These are phyloP conservation scores for Silene uniflora DNA, from an alignment of 148 eudicot genomes.

Conservation along the genomic window DNA sequence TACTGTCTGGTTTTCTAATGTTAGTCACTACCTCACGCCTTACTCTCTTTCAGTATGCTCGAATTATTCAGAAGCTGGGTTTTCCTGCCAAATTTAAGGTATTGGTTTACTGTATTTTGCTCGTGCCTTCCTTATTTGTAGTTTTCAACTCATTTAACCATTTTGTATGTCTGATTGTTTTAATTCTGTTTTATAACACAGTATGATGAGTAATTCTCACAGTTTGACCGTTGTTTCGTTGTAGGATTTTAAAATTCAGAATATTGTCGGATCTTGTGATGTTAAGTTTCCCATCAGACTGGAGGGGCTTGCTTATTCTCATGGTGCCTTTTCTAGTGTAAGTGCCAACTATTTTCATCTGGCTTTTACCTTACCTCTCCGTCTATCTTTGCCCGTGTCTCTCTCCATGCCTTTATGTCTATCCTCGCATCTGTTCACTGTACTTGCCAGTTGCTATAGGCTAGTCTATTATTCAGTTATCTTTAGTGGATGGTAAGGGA, in stretches of 20 bases:
- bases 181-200: neutral
- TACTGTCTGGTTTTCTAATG: neutral
- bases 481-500: neutral
- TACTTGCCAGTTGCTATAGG: neutral
- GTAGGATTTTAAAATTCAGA: constrained; percentile 89
- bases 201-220: neutral
- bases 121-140: neutral
- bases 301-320: constrained; percentile 83
- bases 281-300: constrained; percentile 83
- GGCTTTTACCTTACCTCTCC: neutral
- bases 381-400: neutral
- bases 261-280: constrained; percentile 84
- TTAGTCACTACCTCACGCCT: neutral
- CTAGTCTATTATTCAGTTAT: neutral
- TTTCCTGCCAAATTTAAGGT: constrained; percentile 85
- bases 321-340: constrained; percentile 85
- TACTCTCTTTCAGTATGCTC: constrained; percentile 58
- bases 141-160: neutral
- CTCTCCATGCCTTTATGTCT: neutral
- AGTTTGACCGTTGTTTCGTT: neutral
- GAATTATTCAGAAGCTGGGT: constrained; percentile 86
- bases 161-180: neutral
- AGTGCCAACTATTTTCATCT: constrained; percentile 21
- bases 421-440: neutral
- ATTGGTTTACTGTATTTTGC: constrained; percentile 7